Conservation (phyloP, 495 filamentous ascomycete genomes). For the Penicillium soppii region DNA sequence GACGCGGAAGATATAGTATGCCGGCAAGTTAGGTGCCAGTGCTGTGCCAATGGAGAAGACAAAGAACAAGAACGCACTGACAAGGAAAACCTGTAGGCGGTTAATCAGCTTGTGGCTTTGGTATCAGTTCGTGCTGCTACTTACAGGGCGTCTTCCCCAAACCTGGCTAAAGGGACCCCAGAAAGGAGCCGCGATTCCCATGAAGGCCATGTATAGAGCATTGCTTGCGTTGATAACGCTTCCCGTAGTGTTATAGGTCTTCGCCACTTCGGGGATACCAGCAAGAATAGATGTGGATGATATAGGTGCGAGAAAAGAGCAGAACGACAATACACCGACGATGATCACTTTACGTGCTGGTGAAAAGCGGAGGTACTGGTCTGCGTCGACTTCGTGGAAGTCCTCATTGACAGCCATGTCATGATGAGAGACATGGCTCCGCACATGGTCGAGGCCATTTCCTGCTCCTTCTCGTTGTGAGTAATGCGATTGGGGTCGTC, state of each 20-base stretch:
- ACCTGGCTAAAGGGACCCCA: conserved; percentile 70
- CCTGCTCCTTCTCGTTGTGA: neutral
- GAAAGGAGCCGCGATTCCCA: conserved; percentile 65
- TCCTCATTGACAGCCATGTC: conserved; percentile 31
- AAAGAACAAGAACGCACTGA: conserved; percentile 58
- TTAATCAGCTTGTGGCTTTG: conserved; percentile 8
- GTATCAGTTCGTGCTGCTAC: conserved; percentile 6
- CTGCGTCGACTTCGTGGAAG: conserved; percentile 38
- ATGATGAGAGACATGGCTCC: conserved; percentile 34
- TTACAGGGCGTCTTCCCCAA: conserved; percentile 61
- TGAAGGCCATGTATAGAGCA: conserved; percentile 66
- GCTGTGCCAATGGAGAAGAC: conserved; percentile 66
- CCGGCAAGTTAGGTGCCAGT: conserved; percentile 61
- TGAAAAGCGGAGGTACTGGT: conserved; percentile 54
- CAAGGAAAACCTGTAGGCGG: conserved; percentile 49
- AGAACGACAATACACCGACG: conserved; percentile 62
- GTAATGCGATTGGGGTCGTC: conserved; percentile 13
- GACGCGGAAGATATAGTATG: conserved; percentile 69
- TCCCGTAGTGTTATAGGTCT: conserved; percentile 59
- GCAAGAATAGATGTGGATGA: conserved; percentile 69
- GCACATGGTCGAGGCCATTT: conserved; percentile 19
- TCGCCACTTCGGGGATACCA: conserved; percentile 66
- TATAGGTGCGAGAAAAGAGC: conserved; percentile 66
- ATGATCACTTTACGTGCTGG: conserved; percentile 57
- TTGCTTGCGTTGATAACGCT: conserved; percentile 68